Base-by-base conservation (phyloP, 805 yeast species). In the Candida insectorum region DNA sequence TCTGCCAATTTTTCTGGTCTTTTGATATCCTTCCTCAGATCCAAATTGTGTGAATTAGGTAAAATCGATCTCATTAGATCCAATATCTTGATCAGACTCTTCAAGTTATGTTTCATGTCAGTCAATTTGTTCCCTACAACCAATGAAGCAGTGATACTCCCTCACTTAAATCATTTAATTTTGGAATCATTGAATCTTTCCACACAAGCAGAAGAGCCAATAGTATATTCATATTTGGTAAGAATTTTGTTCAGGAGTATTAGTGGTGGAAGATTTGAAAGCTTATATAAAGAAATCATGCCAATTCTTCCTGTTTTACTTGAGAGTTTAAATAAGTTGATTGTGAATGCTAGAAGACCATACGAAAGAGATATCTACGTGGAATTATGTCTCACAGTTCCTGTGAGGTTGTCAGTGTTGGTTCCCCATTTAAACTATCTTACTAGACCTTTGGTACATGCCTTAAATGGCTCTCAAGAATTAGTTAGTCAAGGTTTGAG, bases 241-340 rank as follows among this genome's bases (percentile, higher is more conserved):
- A 69, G 97, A 48, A 86, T 95, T 0, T 63, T 93, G 31, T 93
- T 93, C 67, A 72, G 97, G 57, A 85, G 95, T 49, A 89, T 93
- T 29, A 96, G 97, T 21, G 97, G 98, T 31, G 98, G 98, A 5
- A 70, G 97, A 38, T 91, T 93, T 54, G 99, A 93, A 56, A 79
- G 81, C 34, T 66, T 93, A 12, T 94, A 94, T 64, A 86, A 93
- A 47, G 95, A 89, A 41, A 91, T 94, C 13, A 74, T 88, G 66
- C 98, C 98, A 0, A 69, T 93, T 24, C 62, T 93, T 27, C 97
- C 94, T 36, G 87, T 85, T 1, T 63, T 93, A 26, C 64, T 93
- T 26, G 96, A 88, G 43, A 81, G 94, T 2, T 69, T 93, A 44
- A 91, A 91, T 55, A 75, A 85, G 46, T 72, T 89, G 67, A 79